These are phyloP conservation scores for Coniosporium tulheliwenetii DNA, from an alignment of 2,329 filamentous ascomycete species.

Conservation along the genomic window DNA sequence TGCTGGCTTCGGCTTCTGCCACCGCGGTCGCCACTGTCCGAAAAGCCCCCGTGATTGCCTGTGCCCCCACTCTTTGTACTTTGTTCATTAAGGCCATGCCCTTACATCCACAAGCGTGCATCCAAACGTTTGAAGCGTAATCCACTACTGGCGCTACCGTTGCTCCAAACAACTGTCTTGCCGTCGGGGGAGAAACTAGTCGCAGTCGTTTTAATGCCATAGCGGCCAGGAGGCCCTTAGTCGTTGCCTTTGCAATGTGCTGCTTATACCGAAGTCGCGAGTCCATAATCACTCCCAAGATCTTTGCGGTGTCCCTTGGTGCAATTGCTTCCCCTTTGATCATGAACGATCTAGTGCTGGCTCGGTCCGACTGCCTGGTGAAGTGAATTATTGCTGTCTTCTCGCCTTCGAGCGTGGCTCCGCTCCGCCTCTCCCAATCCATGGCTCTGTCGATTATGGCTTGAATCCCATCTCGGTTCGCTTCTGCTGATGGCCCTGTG, in stretches of 20 bases:
- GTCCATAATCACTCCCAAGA: neutral
- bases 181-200: conserved; percentile 7
- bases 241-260: neutral
- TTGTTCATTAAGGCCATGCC: neutral
- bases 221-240: conserved; percentile 1
- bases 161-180: conserved; percentile 8
- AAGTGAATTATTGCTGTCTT: conserved; percentile 21
- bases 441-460: conserved; percentile 5
- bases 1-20: conserved; percentile 1
- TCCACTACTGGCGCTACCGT: conserved; percentile 13
- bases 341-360: neutral
- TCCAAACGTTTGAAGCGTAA: conserved; percentile 12
- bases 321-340: neutral
- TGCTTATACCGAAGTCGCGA: neutral
- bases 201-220: conserved; percentile 1
- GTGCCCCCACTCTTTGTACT: neutral
- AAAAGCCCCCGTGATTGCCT: conserved; percentile 1
- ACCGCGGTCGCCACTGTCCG: conserved; percentile 1
- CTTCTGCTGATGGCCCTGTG: conserved; percentile 5
- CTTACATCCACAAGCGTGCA: neutral
- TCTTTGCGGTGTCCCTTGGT: neutral
- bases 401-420: conserved; percentile 16
- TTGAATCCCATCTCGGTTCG: conserved; percentile 8
- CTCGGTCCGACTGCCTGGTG: conserved; percentile 7
- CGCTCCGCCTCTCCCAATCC: conserved; percentile 14